phyloP scores from a whole-genome alignment of 2,329 filamentous ascomycete genomes.

The Cladosporium sp. region DNA sequence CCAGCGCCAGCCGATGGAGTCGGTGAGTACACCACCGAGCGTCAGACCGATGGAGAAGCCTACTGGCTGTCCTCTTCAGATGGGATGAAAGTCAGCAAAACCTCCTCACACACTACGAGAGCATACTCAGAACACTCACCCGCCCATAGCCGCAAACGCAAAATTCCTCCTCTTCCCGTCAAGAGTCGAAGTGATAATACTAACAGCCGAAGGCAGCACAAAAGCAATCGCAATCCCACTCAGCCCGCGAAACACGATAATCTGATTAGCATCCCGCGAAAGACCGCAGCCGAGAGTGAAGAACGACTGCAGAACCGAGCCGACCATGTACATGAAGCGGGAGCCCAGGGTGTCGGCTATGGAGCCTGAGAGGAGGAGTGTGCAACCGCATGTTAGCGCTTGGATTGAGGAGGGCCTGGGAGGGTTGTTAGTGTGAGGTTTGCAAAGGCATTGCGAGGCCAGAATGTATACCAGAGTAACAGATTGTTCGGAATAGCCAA shows the following conservation, averaged over 20 bases:
- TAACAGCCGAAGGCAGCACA: slow-evolving; percentile 43
- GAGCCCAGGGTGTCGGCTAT: slow-evolving; percentile 49
- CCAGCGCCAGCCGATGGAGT: slow-evolving; percentile 48
- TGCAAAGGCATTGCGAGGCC: neutral
- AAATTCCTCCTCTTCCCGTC: slow-evolving; percentile 47
- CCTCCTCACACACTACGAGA: too few relatives aligned
- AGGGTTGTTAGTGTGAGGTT: neutral
- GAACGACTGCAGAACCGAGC: slow-evolving; percentile 41
- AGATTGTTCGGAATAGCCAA: slow-evolving; percentile 26
- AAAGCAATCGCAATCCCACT: slow-evolving; percentile 27
- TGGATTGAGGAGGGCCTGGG: slow-evolving; percentile 27
- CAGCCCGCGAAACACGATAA: slow-evolving; percentile 25
- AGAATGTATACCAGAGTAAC: slow-evolving; percentile 21
- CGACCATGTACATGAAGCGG: slow-evolving; percentile 43
- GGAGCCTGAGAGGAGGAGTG: slow-evolving; percentile 47
- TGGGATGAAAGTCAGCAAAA: too few relatives aligned
- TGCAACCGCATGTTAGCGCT: slow-evolving; percentile 43
- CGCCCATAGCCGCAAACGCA: slow-evolving; percentile 48
- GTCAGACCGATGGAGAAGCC: slow-evolving; percentile 50
- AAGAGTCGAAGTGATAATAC: slow-evolving; percentile 45
- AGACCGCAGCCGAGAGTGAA: slow-evolving; percentile 44
- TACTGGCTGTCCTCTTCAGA: slow-evolving; percentile 47
- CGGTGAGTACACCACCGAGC: slow-evolving; percentile 46
- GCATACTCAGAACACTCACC: too few relatives aligned
- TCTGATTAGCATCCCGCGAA: slow-evolving; percentile 28